Evolutionary conservation across 352 stramenopile genomes (phyloP).

Genomic region (Pythium oligandrum): DNA sequence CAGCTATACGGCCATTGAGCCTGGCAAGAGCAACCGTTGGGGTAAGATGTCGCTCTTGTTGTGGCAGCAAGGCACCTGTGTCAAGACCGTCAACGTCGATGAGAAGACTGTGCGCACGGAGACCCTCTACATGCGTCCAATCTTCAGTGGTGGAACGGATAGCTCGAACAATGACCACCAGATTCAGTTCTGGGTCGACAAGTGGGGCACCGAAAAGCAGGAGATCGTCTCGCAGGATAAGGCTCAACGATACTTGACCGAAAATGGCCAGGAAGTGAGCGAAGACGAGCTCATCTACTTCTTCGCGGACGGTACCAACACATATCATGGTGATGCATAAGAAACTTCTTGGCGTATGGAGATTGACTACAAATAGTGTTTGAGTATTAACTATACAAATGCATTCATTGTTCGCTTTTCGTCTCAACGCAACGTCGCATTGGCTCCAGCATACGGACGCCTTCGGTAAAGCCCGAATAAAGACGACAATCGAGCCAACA

Average conservation of each 20-base stretch:
- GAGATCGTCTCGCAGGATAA: conserved; percentile 3
- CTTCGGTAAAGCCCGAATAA: no score
- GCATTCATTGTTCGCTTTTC: no score
- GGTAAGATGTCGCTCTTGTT: conserved; percentile 34
- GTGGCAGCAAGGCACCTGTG: conserved; percentile 37
- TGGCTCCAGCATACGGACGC: no score
- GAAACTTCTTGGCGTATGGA: no score
- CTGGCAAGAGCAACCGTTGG: conserved; percentile 24
- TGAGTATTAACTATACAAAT: no score
- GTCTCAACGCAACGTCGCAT: no score
- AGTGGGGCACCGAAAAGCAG: conserved; percentile 23
- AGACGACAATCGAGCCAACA: no score
- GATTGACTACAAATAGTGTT: no score
- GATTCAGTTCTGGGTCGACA: conserved; percentile 46
- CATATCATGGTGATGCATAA: conserved; percentile 2
- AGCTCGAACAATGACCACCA: conserved; percentile 35
- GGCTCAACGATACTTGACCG: conserved; percentile 1
- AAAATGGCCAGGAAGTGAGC: neutral
- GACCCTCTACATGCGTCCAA: conserved; percentile 41
- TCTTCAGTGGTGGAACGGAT: conserved; percentile 38
- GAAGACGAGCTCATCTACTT: conserved; percentile 12
- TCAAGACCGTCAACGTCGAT: conserved; percentile 30
- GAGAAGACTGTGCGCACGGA: conserved; percentile 29
- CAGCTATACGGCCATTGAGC: conserved; percentile 24
- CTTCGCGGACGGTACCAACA: conserved; percentile 25